These are phyloP conservation scores for Chlorokybus atmophyticus DNA, from an alignment of 139 green algal genomes.

Conservation along the genomic window DNA sequence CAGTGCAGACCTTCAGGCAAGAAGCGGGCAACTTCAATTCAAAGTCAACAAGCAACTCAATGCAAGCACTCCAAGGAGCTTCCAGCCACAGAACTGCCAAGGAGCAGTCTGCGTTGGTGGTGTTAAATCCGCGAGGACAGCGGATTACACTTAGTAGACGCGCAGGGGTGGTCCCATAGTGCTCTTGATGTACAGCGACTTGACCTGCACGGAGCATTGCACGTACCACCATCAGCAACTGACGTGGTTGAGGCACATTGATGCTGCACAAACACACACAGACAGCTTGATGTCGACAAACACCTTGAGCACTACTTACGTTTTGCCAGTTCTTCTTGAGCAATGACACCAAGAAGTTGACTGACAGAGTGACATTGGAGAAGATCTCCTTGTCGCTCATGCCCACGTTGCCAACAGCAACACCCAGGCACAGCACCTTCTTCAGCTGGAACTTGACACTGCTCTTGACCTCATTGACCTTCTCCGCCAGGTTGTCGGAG, in stretches of 20 bases:
- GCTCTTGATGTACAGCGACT: constrained; percentile 90
- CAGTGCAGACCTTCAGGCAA: too few species aligned
- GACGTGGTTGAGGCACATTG: too few species aligned
- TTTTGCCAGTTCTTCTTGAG: constrained; percentile 99
- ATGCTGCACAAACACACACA: too few species aligned
- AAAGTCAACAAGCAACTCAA: too few species aligned
- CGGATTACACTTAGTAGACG: constrained; percentile 95
- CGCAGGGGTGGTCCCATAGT: constrained; percentile 89
- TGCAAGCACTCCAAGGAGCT: too few species aligned
- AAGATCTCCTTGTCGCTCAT: constrained; percentile 78
- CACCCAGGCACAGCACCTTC: constrained; percentile 98
- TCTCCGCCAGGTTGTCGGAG: constrained; percentile 5
- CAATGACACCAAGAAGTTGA: constrained; percentile 99
- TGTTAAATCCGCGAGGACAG: too few species aligned
- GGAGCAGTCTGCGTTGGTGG: too few species aligned
- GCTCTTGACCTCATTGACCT: constrained; percentile 80
- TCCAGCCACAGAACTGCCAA: too few species aligned
- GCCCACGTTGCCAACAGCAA: constrained; percentile 84
- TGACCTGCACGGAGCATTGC: constrained; percentile 20
- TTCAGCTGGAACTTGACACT: constrained; percentile 99
- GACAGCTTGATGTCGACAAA: too few species aligned
- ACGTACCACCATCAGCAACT: not conserved
- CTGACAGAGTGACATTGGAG: constrained; percentile 65
- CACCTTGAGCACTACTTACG: too few species aligned
- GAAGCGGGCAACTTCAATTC: too few species aligned